Evolutionary conservation across 2,329 filamentous ascomycete species (phyloP), one percentile per base, ranked within the genome.

Genomic region (Colletotrichum agaves): DNA sequence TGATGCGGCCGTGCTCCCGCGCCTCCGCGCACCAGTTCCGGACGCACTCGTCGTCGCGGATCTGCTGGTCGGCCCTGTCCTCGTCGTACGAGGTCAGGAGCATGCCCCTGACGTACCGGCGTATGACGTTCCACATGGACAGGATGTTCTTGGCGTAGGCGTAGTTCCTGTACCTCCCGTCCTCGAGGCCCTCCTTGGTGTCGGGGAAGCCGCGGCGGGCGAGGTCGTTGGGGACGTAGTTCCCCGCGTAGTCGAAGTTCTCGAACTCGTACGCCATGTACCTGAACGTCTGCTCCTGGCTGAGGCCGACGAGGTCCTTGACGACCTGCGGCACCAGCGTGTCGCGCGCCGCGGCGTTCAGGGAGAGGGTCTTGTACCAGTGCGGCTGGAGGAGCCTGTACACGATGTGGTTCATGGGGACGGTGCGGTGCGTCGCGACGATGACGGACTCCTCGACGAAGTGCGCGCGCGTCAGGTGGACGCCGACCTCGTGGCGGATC

Each of bases 371-470:
- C 72, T 82, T 84, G 65, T 79, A 79, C 84, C 84, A 85, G 62
- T 85, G 83, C 0, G 82, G 83, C 11, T 78, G 75, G 0, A 86
- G 74, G 0, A 84, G 72, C 50, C 76, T 74, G 73, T 79, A 83
- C 3, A 86, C 76, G 5, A 79, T 71, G 70, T 85, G 83, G n/a
- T 78, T 71, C 70, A 74, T 75, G 7, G 78, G 77, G 5, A 85
- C 73, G 1, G 75, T 75, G 6, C 82, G 79, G 69, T 83, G 78
- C 0, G 81, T 79, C 1, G 80, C 81, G 3, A 85, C 80, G 59
- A 85, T 85, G 60, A 83, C 75, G 10, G 78, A 77, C 73, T 85
- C 83, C 73, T 85, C 83, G 33, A 85, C 74, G 8, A 84, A 73
- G 71, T 85, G 83, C 0, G 80, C 78, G 12, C 82, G 73, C 4